Evolutionary conservation across 116 monocot genomes (phyloP), one percentile per base, ranked within the genome.

Genomic region (Cymodocea nodosa): DNA sequence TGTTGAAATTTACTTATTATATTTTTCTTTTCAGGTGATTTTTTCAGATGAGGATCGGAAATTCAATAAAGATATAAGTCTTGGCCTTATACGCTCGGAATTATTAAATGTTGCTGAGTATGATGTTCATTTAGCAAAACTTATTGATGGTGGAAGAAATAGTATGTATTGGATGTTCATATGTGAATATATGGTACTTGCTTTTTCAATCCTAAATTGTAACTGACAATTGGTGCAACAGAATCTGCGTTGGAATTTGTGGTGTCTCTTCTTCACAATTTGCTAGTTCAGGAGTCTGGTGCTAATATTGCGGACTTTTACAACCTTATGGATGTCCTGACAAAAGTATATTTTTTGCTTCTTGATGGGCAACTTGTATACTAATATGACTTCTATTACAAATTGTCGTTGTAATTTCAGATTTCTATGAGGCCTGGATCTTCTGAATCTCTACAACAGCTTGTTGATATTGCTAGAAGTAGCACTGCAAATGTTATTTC

Each of bases 11-110:
- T 44, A 44, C 9, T 44, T 6, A 11, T 18, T 22, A 56, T 34
- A 30, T 17, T 17, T 60, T 39, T 63, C 35, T 40, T 56, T 67
- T 67, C 74, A 97, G 97, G 91, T 97, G 24, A 85, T 97, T 51
- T 91, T 85, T 69, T 97, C 85, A 15, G 97, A 97, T 63, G 97
- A 97, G 65, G 97, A 97, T 7, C 74, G 81, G 40, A 97, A 88
- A 70, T 97, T 88, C 51, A 91, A 97, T 63, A 88, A 77, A 68
- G 92, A 97, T n/a, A 84, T 91, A 66, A 88, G 78, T 11, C 25
- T 97, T 60, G 80, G 85, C 12, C 82, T 97, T 59, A 84, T 97
- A 60, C 84, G 62, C 52, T 84, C 73, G 36, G 92, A 91, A 48
- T 76, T 97, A 64, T 74, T 97, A 40, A 97, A 97, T 67, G 80